Evolutionary conservation across 192 early-diverging fungal genomes (phyloP), one percentile per base, ranked within the genome.

Genomic region (Gaertneriomyces semiglobifer): DNA sequence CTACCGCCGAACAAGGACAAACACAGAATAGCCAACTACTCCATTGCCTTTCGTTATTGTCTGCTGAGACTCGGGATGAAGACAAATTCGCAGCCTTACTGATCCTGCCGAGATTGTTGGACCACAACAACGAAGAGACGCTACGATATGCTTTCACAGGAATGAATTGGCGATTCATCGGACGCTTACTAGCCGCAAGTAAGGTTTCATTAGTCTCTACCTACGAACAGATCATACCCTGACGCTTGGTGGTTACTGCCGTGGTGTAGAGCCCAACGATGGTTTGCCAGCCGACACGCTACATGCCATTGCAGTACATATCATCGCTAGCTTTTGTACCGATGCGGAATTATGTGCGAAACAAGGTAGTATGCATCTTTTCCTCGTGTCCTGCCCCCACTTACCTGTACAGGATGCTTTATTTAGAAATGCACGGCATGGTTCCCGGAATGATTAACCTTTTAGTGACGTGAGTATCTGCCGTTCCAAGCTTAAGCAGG

Each of bases 161-260:
- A 5, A 82, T 84, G 76, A 73, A 81, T 57, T 84, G 81, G 62
- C 70, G 56, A 19, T 84, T 84, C 60, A 61, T 84, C 42, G 76
- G 80, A 53, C 63, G 82, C 4, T 62, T 84, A 7, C 58, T 84
- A 55, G 60, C 69, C 46, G 71, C 80, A 1, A 12, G 60, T 66
- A 39, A 18, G 64, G 0, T 58, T n/a, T 16, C 6, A 14, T 14
- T 57, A 33, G 20, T 16, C 5, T 38, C 0, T 57, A 57, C 38
- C 4, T 5, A 9, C 39, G 33, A 25, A 3, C 39, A 57, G 4
- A 38, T 16, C 6, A 39, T 16, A 14, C 18, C 4, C 12, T 6
- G 14, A 57, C 33, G 55, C 14, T 8, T 20, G 2, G 25, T 33
- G 25, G 2, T 33, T 33, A 33, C 25, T 33, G 25, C 25, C 25